Percentiles rank a stretch among this genome's conserved stretches.
phyloP scores from a whole-genome alignment of 306 rosid genomes.

The Citrullus mucosospermus region DNA sequence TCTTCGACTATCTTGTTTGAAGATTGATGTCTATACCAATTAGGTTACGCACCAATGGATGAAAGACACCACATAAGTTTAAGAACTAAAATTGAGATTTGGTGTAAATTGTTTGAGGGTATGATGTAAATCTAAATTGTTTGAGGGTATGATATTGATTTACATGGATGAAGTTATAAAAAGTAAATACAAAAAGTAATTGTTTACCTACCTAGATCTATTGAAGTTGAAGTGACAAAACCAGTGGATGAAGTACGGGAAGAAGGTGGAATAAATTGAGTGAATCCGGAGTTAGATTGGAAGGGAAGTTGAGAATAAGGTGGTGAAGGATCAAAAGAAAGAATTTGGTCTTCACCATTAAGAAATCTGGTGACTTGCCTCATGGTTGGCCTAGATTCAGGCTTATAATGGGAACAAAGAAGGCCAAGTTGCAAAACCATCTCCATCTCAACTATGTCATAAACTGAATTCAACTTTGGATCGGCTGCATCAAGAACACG shows the following conservation, averaged over 20 bases:
- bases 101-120: no score
- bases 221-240: slow-evolving; percentile 17
- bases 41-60: no score
- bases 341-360: slow-evolving; percentile 42
- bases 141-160: neutral
- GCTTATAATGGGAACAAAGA: slow-evolving; percentile 29
- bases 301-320: slow-evolving; percentile 12
- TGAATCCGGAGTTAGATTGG: slow-evolving; percentile 16
- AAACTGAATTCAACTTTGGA: slow-evolving; percentile 23
- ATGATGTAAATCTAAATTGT: no score
- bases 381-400: slow-evolving; percentile 47
- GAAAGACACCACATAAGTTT: no score
- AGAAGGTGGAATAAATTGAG: slow-evolving; percentile 5
- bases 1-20: no score
- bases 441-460: slow-evolving; percentile 31
- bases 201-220: slow-evolving; percentile 30
- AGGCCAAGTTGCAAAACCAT: slow-evolving; percentile 50
- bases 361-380: slow-evolving; percentile 41
- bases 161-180: neutral
- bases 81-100: no score
- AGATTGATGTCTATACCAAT: no score
- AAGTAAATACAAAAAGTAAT: neutral
- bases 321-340: slow-evolving; percentile 24
- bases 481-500: slow-evolving; percentile 32
- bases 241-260: slow-evolving; percentile 15